Percentiles rank a stretch among this genome's conserved stretches.
These are phyloP conservation scores for Carallia pectinifolia DNA, from an alignment of 345 rosid genomes.

Conservation along the genomic window DNA sequence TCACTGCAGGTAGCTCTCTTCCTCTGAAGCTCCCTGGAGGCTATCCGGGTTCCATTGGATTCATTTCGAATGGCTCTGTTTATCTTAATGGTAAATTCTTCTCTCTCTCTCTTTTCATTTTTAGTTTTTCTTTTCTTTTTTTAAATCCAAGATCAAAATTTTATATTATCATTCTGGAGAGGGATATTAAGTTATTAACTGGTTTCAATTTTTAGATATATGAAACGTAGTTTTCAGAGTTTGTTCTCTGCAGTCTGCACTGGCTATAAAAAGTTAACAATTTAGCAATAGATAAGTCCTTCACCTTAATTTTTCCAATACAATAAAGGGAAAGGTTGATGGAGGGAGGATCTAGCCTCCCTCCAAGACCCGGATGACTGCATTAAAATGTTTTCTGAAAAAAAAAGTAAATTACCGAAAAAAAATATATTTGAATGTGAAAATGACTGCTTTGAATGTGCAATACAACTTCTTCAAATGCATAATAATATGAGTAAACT, in stretches of 20 bases:
- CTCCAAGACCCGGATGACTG: too few species aligned
- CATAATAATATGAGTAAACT: too few species aligned
- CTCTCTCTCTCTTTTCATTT: neutral
- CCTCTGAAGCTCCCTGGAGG: constrained; percentile 69
- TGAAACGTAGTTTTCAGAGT: neutral
- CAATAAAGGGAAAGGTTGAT: neutral
- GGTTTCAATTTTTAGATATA: neutral
- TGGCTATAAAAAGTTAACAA: constrained; percentile 16
- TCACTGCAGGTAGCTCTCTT: constrained; percentile 51
- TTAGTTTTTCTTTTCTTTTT: neutral
- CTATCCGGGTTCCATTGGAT: constrained; percentile 75
- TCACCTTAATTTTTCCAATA: neutral
- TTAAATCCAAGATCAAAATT: neutral
- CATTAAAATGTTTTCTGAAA: too few species aligned
- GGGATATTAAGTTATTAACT: neutral
- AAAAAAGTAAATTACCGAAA: too few species aligned
- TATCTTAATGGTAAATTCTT: constrained; percentile 68
- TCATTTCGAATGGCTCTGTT: constrained; percentile 80
- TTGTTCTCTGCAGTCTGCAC: constrained; percentile 10
- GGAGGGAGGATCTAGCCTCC: too few species aligned
- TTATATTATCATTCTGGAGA: neutral
- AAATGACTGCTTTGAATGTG: too few species aligned
- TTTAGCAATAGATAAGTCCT: constrained; percentile 25
- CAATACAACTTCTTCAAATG: too few species aligned
- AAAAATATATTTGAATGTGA: too few species aligned